Base-by-base conservation (phyloP, 1,139 yeast genomes). In the Pichia sp. region DNA sequence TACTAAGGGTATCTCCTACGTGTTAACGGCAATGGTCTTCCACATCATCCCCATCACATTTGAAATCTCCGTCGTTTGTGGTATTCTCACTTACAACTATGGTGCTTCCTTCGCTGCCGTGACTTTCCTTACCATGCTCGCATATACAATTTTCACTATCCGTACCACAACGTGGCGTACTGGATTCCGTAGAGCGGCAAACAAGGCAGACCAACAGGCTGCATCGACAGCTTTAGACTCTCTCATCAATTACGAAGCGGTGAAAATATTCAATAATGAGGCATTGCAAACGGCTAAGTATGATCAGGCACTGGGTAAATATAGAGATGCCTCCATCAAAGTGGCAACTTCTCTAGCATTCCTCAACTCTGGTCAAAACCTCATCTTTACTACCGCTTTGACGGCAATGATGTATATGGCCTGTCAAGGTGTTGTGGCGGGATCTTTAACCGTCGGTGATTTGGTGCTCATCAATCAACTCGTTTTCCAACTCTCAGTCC, bases 361-460 rank as follows among this genome's bases (percentile, higher is more conserved):
- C 53, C 67, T 91, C 46, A 91, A 91, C 51, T 72, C 94, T 0
- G 98, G 98, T 5, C 99, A 91, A 60, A 88, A 85, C 56, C 56
- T 87, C 37, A 91, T 91, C 22, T 91, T 93, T 60, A 84, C 97
- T 0, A 62, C 84, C 27, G 97, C 98, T 1, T 66, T 93, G 48
- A 91, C 98, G 1, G 87, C 81, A 2, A 91, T 93, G 94, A 93
- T 91, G 98, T 91, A 84, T 58, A 80, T 91, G 95, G 97, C 96
- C n/a, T 87, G 96, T 52, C 77, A 77, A 41, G 97, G 97, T 22
- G 94, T 91, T 12, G 77, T 87, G 11, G 62, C 72, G 4, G 96
- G 96, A 0, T 62, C 75, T 1, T 66, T 91, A 41, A 81, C 94
- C 2, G 97, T 93, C 14, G 99, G 99, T 46, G 98, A 91, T 56